phyloP scores from a whole-genome alignment of 345 rosid species.

The Eucalyptus rudis region DNA sequence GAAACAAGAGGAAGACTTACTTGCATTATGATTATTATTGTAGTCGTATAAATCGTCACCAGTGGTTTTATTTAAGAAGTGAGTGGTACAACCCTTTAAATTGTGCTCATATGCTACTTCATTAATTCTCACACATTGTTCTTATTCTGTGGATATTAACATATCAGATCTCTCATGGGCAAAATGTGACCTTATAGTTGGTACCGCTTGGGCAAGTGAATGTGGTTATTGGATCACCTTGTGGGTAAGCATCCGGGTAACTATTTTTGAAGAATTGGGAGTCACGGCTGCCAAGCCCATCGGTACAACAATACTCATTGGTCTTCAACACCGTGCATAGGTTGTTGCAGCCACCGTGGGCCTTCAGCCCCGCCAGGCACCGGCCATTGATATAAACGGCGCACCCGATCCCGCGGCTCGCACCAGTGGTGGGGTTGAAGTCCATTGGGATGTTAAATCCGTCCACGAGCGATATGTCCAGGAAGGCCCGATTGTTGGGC shows the following conservation, averaged over 20 bases:
- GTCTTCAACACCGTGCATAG: slow-evolving; percentile 10
- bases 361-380: neutral
- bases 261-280: slow-evolving; percentile 1
- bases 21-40: too few species aligned
- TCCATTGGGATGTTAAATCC: too few species aligned
- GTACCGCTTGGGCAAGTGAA: slow-evolving; percentile 14
- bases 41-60: too few species aligned
- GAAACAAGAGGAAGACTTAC: too few species aligned
- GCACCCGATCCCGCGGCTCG: neutral
- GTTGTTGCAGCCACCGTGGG: slow-evolving; percentile 9
- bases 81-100: neutral
- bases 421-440: neutral
- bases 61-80: too few species aligned
- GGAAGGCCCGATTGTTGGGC: neutral
- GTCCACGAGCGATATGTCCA: too few species aligned
- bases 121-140: neutral
- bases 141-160: neutral
- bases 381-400: neutral
- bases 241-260: slow-evolving; percentile 9
- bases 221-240: neutral
- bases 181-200: slow-evolving; percentile 9
- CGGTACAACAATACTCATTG: neutral
- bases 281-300: neutral
- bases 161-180: neutral
- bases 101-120: neutral